Evolutionary conservation across 331 rosid genomes (phyloP), one percentile per base, ranked within the genome.

Genomic region (Pyrus hybrid): DNA sequence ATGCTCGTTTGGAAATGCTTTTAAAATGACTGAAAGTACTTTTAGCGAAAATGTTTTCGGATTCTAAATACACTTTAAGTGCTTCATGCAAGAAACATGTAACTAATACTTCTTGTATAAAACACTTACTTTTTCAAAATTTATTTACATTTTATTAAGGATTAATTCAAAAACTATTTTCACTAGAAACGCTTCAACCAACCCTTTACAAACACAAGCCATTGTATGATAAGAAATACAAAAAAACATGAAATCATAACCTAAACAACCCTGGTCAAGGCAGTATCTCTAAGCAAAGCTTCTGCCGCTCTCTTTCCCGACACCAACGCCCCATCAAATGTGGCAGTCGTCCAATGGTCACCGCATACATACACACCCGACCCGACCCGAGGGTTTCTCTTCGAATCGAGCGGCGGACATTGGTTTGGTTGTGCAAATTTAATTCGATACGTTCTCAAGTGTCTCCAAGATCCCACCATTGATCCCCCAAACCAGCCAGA

Each of bases 391-490:
- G 88, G 90, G 68, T 87, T 68, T 56, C 85, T 90, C 81, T 22
- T 77, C 49, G 82, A 78, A 86, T 86, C 53, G 1, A 88, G 81
- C 30, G 96, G 96, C 5, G 95, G 96, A 35, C 86, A 49, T 67
- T 89, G 96, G 80, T 90, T 87, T 8, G 98, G 98, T 41, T 93
- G 98, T 2, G 98, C 95, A 70, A 81, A 93, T 66, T 71, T 80
- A 26, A 93, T 80, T 43, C 95, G 74, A 37, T 93, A 93, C n/a
- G 87, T 93, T 76, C 85, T 86, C 68, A 93, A 74, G 53, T 87
- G 93, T 76, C 68, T 90, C 94, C 95, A 93, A 4, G 81, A 32
- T 41, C 78, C n/a, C 28, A 90, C 95, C 76, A 73, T 45, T 37
- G 81, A 56, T 2, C 56, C 80, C 45, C 81, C 88, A 37, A 90